Conservation (phyloP, 768 basidiomycete genomes). For the Suillus paluster region DNA sequence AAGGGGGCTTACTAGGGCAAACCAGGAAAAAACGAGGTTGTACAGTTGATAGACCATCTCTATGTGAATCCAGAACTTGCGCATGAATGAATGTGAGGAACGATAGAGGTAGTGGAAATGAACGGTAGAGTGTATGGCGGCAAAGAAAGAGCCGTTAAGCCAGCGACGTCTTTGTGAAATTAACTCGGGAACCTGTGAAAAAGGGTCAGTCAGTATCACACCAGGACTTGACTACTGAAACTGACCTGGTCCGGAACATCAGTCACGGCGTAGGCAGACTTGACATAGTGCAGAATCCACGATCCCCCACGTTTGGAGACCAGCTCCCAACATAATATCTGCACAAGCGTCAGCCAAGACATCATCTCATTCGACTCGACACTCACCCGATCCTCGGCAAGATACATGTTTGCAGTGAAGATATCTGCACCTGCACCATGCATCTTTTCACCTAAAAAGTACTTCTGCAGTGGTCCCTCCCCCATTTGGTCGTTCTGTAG, state of each 20-base stretch:
- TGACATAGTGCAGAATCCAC: slow-evolving; percentile 97
- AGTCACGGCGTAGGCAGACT: slow-evolving; percentile 89
- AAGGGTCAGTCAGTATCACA: slow-evolving; percentile 2
- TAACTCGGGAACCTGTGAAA: slow-evolving; percentile 77
- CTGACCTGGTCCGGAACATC: slow-evolving; percentile 90
- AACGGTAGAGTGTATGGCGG: slow-evolving; percentile 87
- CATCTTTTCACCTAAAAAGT: slow-evolving; percentile 97
- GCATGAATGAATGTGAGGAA: slow-evolving; percentile 76
- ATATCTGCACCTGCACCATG: slow-evolving; percentile 87
- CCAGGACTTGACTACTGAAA: neutral
- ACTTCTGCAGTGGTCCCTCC: slow-evolving; percentile 90
- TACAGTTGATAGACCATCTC: slow-evolving; percentile 91
- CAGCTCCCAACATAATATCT: slow-evolving; percentile 97
- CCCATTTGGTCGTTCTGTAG: slow-evolving; percentile 84
- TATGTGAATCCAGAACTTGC: slow-evolving; percentile 95
- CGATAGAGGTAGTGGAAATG: slow-evolving; percentile 97
- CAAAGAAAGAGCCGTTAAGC: slow-evolving; percentile 99
- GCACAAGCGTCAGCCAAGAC: slow-evolving; percentile 21
- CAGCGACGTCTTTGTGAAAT: slow-evolving; percentile 95
- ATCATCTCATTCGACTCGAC: neutral
- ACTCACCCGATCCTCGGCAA: slow-evolving; percentile 83
- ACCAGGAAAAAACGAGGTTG: slow-evolving; percentile 94
- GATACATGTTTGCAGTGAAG: slow-evolving; percentile 96
- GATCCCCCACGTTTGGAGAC: slow-evolving; percentile 90
- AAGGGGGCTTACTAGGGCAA: slow-evolving; percentile 62